Evolutionary conservation across 805 yeast genomes (phyloP), one percentile per base, ranked within the genome.

Genomic region (Saccharomycodes ludwigii): DNA sequence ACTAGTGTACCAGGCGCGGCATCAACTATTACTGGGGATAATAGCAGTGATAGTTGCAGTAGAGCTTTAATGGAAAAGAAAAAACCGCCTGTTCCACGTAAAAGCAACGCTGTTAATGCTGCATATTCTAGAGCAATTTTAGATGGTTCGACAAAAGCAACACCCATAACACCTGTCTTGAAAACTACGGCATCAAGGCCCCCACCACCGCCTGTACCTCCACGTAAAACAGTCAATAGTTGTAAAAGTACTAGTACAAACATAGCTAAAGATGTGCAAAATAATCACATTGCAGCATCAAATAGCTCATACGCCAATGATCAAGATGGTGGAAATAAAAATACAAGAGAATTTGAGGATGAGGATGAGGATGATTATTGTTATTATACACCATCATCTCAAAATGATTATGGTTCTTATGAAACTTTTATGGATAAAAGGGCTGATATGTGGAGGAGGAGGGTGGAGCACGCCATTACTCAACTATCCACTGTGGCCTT

Each of bases 401-500:
- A 49, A 27, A 44, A 48, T 34, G 53, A 48, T 37, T 48, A 47
- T 29, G 44, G 43, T 12, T 37, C 51, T 13, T 43, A 47, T 24
- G 36, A 40, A 13, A 34, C 44, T 3, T 47, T 39, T 14, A 47
- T 57, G 11, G 81, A 73, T 40, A 70, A 64, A 35, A 65, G 59
- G 27, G 63, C 64, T 16, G 75, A 70, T 14, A 42, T 58, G 13
- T 77, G 86, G 86, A 65, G 63, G 33, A 55, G 56, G 20, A 59
- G 83, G 27, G 58, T 73, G 2, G 39, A 52, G n/a, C 48, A 53
- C 4, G 66, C 73, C 8, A 48, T 54, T 2, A 24, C 32, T 11
- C 42, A 45, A 30, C 33, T 55, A 24, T 29, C 26, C 20, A 29
- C 18, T 17, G 18, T 30, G 14, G n/a, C n/a, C n/a, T 17, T 26